phyloP scores from a whole-genome alignment of 2,329 filamentous ascomycete species.

The Rhynchosporium graminicola region DNA sequence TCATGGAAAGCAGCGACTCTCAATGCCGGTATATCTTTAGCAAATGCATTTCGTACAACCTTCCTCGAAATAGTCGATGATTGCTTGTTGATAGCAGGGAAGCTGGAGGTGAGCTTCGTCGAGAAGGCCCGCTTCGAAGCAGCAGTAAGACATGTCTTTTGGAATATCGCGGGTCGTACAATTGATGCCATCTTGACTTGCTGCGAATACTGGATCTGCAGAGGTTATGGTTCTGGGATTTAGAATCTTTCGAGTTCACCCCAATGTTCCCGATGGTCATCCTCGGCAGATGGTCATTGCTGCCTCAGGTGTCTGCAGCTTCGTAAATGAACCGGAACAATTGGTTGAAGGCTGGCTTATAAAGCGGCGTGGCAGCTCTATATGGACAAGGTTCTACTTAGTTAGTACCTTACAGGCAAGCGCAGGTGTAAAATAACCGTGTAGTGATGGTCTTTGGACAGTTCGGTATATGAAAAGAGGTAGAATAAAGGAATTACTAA shows the following conservation, averaged over 20 bases:
- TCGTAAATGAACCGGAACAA: slow-evolving; percentile 6
- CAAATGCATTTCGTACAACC: slow-evolving; percentile 41
- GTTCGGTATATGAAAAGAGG: no score
- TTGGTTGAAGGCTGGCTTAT: slow-evolving; percentile 8
- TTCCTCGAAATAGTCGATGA: slow-evolving; percentile 34
- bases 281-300: slow-evolving; percentile 25
- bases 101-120: slow-evolving; percentile 41
- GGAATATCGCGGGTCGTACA: slow-evolving; percentile 51
- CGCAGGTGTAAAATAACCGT: no score
- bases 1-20: slow-evolving; percentile 83
- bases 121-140: slow-evolving; percentile 48
- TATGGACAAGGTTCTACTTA: neutral
- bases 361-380: slow-evolving; percentile 20
- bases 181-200: slow-evolving; percentile 51
- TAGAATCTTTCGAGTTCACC: slow-evolving; percentile 10
- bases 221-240: slow-evolving; percentile 17
- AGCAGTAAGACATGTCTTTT: slow-evolving; percentile 47
- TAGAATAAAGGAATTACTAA: no score
- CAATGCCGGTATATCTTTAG: slow-evolving; percentile 45
- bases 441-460: no score
- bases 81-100: slow-evolving; percentile 40
- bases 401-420: no score
- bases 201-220: slow-evolving; percentile 23
- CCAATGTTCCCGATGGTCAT: slow-evolving; percentile 10
- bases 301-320: slow-evolving; percentile 6